These are phyloP conservation scores for Avena atlantica DNA, from an alignment of 176 grass and related monocot species.

Conservation along the genomic window DNA sequence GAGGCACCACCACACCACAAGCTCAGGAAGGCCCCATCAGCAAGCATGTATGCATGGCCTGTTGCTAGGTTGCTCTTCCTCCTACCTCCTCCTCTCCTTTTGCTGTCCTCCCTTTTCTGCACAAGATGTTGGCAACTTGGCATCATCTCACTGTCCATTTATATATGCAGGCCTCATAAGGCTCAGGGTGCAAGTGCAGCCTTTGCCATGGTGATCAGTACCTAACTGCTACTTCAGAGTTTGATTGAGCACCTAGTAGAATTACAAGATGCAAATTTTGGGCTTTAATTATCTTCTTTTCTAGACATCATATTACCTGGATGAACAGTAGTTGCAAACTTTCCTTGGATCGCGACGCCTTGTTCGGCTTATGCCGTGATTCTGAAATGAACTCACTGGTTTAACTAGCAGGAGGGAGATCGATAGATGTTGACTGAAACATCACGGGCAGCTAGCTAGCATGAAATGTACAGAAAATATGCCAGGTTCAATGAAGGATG, in stretches of 20 bases:
- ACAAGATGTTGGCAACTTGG: constrained; percentile 53
- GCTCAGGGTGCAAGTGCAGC: constrained; percentile 36
- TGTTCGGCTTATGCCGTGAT: not conserved
- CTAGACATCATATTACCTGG: not conserved
- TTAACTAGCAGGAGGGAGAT: constrained; percentile 40
- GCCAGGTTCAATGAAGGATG: constrained; percentile 52
- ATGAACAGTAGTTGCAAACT: constrained; percentile 1
- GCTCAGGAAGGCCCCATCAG: constrained; percentile 37
- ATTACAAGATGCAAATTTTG: not conserved
- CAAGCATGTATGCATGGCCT: constrained; percentile 31
- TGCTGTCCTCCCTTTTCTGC: constrained; percentile 43
- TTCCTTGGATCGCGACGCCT: not conserved
- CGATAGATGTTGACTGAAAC: constrained; percentile 39
- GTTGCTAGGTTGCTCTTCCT: constrained; percentile 39
- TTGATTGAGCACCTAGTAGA: constrained; percentile 30
- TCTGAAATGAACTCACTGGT: constrained; percentile 38
- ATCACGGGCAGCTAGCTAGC: constrained; percentile 45
- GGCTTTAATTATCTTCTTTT: not conserved
- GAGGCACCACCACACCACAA: constrained; percentile 34
- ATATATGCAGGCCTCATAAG: constrained; percentile 32
- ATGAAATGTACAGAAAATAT: constrained; percentile 45
- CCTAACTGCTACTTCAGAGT: constrained; percentile 4
- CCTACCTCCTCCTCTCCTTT: constrained; percentile 44
- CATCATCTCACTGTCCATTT: constrained; percentile 47
- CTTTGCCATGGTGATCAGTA: constrained; percentile 42